Evolutionary conservation across 2,329 filamentous ascomycete species (phyloP).

Genomic region (Botrytis hyacinthi): DNA sequence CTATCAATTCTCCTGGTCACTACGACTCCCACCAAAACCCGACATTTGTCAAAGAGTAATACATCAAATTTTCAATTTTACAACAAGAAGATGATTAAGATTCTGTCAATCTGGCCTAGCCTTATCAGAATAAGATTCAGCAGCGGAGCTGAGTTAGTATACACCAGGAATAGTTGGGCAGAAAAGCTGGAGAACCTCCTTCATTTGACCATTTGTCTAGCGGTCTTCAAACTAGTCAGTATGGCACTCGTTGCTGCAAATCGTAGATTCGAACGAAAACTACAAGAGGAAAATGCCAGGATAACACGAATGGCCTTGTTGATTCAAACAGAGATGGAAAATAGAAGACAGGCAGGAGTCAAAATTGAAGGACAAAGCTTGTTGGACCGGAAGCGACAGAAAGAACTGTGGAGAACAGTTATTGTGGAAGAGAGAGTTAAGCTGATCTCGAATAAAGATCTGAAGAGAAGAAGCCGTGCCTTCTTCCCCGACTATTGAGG

Average conservation of each 20-base stretch:
- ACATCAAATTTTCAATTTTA: not conserved
- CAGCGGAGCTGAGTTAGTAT: not conserved
- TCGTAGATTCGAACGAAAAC: not conserved
- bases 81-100: not conserved
- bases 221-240: not conserved
- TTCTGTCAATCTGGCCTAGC: too few relatives aligned
- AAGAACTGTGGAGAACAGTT: not conserved
- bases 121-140: too few relatives aligned
- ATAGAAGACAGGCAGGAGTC: not conserved
- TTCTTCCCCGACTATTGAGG: not conserved
- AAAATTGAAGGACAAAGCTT: not conserved
- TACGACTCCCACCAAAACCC: not conserved
- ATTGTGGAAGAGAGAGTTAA: not conserved
- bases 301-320: not conserved
- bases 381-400: not conserved
- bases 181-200: not conserved
- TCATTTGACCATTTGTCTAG: not conserved
- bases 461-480: not conserved
- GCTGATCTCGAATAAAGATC: not conserved
- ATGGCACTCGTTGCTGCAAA: not conserved
- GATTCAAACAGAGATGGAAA: not conserved
- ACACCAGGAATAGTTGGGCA: not conserved
- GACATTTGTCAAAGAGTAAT: not conserved
- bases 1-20: not conserved
- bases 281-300: not conserved